Conservation (phyloP, 208 protist genomes). For the Strigomonas culicis region DNA sequence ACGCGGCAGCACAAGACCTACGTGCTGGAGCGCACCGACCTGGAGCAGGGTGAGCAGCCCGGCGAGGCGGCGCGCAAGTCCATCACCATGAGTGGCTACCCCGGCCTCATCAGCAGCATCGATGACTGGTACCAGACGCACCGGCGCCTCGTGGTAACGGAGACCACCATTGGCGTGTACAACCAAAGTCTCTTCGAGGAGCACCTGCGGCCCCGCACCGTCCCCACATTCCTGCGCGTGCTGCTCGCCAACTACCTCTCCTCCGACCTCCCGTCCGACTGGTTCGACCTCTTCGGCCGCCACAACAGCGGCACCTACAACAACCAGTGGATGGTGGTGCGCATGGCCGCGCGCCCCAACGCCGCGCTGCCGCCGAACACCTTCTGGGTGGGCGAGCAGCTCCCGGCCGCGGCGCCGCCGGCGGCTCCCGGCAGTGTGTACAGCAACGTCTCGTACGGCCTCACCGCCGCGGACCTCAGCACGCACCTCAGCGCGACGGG, state of each 20-base stretch:
- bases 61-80: background rate
- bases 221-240: slow-evolving; percentile 57
- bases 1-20: slow-evolving; percentile 64
- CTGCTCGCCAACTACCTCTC: slow-evolving; percentile 67
- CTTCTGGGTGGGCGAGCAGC: slow-evolving; percentile 9
- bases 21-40: slow-evolving; percentile 15
- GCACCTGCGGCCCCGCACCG: slow-evolving; percentile 32
- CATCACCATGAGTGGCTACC: slow-evolving; percentile 71
- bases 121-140: slow-evolving; percentile 92
- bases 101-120: slow-evolving; percentile 58
- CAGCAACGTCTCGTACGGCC: background rate
- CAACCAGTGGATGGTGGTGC: slow-evolving; percentile 91
- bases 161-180: slow-evolving; percentile 47
- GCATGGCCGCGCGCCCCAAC: background rate
- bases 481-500: slow-evolving; percentile 18
- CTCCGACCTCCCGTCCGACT: slow-evolving; percentile 33
- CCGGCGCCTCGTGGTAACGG: slow-evolving; percentile 22
- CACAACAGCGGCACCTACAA: slow-evolving; percentile 93
- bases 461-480: slow-evolving; percentile 51
- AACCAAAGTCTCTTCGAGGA: slow-evolving; percentile 21
- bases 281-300: slow-evolving; percentile 48
- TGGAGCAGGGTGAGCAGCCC: too few species aligned
- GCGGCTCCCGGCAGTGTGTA: background rate
- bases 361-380: background rate
- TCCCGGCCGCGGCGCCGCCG: background rate